Base-by-base conservation (phyloP, 139 green algal genomes). In the Pleodorina starrii region DNA sequence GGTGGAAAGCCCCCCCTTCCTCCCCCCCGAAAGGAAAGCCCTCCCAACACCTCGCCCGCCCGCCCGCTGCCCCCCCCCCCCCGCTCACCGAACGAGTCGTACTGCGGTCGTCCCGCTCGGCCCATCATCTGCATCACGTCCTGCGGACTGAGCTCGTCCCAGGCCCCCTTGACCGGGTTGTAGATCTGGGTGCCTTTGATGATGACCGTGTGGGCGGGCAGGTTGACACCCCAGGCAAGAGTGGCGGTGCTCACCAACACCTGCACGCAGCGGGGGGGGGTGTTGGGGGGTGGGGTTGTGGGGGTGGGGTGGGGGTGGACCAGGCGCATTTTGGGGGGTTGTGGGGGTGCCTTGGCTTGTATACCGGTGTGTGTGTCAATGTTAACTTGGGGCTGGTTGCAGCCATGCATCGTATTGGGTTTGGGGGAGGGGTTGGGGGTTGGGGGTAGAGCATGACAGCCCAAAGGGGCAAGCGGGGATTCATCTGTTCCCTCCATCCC, bases 81-180 rank as follows among this genome's bases (percentile, higher is more conserved):
- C 11, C 25, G n/a, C 83, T 43, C 44, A 59, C 98, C 98, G 90
- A 97, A 98, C 2, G 96, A 97, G 93, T 99, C 98, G 72, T 95
- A 99, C 95, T 99, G 97, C 19, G 98, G 98, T 1, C 98, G 94
- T 7, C 98, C 98, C 14, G 98, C 98, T 40, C 98, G 95, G 21
- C 98, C 98, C 93, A 99, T 96, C 98, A 99, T 99, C 94, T 99
- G 98, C 98, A 99, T 99, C 50, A 99, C 95, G 91, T 99, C 98
- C 94, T 99, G 95, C 10, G 96, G 95, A 66, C 90, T 95, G 72
- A 99, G 94, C 94, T 99, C 97, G 79, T 93, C 94, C 98, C 98
- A 99, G 2, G 86, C 94, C 38, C 92, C 91, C 92, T 99, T 99
- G 59, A 97, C 96, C 0, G 98, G 97, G 93, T 98, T 98, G 96